Conservation (phyloP, 441 rosid genomes). For the Flueggea neowawraea region DNA sequence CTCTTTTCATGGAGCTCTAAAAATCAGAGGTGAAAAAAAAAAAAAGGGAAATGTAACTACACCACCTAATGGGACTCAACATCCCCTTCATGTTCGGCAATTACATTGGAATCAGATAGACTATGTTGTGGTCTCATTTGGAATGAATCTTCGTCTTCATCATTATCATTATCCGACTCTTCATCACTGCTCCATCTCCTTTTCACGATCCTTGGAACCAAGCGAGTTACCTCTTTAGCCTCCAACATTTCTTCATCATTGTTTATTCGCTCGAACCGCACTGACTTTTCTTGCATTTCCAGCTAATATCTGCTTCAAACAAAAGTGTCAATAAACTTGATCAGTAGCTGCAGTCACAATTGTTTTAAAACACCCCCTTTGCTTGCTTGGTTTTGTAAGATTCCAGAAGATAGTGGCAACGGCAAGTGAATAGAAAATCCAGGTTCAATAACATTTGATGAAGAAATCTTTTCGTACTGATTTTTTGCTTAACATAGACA, state of each 20-base stretch:
- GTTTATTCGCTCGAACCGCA: slow-evolving; percentile 70
- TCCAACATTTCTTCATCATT: slow-evolving; percentile 46
- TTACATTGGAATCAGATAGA: slow-evolving; percentile 43
- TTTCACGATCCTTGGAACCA: slow-evolving; percentile 77
- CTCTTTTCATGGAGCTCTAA: slow-evolving; percentile 22
- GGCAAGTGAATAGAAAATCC: no score
- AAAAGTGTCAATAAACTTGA: slow-evolving; percentile 5
- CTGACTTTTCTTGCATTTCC: slow-evolving; percentile 98
- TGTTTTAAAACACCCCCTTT: no score
- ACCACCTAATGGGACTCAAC: slow-evolving; percentile 28
- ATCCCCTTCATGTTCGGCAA: slow-evolving; percentile 43
- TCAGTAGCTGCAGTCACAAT: background rate
- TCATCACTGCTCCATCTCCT: slow-evolving; percentile 76
- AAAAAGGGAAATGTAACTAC: slow-evolving; percentile 23
- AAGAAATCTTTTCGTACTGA: no score
- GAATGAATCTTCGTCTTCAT: slow-evolving; percentile 44
- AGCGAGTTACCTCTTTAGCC: slow-evolving; percentile 64
- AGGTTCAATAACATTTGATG: background rate
- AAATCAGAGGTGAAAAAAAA: slow-evolving; percentile 8
- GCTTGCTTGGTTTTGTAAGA: no score
- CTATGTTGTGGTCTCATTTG: slow-evolving; percentile 34
- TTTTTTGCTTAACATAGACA: no score
- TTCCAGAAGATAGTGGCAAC: no score
- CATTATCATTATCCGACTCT: slow-evolving; percentile 33
- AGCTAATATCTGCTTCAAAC: slow-evolving; percentile 65